Evolutionary conservation across 2,329 filamentous ascomycete species (phyloP).

Genomic region (Parastagonospora avenae): DNA sequence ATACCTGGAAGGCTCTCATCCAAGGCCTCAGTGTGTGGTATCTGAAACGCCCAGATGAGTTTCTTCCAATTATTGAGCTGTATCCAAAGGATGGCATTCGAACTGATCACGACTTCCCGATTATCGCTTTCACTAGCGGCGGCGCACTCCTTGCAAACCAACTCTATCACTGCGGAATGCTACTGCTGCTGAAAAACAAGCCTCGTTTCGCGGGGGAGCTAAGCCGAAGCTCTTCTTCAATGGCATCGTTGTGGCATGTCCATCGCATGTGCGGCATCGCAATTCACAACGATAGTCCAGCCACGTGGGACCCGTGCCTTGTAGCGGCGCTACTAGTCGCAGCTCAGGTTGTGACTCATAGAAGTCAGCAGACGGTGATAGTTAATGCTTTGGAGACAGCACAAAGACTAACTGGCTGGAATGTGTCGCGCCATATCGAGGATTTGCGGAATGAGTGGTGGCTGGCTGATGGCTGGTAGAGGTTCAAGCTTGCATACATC

Average conservation of each 20-base stretch:
- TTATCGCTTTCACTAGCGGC: slow-evolving; percentile 55
- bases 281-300: slow-evolving; percentile 53
- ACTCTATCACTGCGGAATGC: slow-evolving; percentile 62
- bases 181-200: slow-evolving; percentile 58
- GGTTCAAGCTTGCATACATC: neutral
- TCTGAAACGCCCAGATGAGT: slow-evolving; percentile 21
- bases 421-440: slow-evolving; percentile 16
- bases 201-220: slow-evolving; percentile 51
- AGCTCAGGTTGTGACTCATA: slow-evolving; percentile 56
- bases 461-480: slow-evolving; percentile 20
- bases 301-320: slow-evolving; percentile 57
- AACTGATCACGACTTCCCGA: slow-evolving; percentile 42
- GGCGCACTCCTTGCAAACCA: slow-evolving; percentile 57
- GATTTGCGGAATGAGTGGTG: slow-evolving; percentile 24
- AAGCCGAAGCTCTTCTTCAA: slow-evolving; percentile 33
- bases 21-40: slow-evolving; percentile 26
- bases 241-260: slow-evolving; percentile 57
- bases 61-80: slow-evolving; percentile 41
- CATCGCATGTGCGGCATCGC: slow-evolving; percentile 57
- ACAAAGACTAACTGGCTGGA: slow-evolving; percentile 52
- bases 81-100: slow-evolving; percentile 25
- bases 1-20: slow-evolving; percentile 25
- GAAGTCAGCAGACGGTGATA: slow-evolving; percentile 53
- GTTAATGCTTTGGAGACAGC: slow-evolving; percentile 49
- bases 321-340: slow-evolving; percentile 54